These are phyloP conservation scores for Vishniacozyma victoriae DNA, from an alignment of 768 basidiomycete genomes.

Conservation along the genomic window DNA sequence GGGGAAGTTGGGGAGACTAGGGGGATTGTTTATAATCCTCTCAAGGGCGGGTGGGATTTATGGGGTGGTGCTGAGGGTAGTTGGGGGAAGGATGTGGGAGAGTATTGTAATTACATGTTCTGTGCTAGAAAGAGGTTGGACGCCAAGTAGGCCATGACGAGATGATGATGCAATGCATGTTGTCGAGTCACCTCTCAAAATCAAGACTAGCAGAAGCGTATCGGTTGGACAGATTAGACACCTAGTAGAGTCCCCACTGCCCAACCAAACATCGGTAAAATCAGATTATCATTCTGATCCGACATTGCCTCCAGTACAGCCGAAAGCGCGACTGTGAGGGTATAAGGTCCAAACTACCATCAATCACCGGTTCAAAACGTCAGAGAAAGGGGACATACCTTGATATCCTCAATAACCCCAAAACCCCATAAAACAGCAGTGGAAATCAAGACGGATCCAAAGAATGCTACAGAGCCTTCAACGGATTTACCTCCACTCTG, in stretches of 20 bases:
- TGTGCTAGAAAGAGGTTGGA: slow-evolving; percentile 38
- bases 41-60: slow-evolving; percentile 42
- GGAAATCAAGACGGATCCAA: slow-evolving; percentile 60
- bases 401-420: slow-evolving; percentile 68
- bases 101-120: slow-evolving; percentile 47
- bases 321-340: slow-evolving; percentile 58
- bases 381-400: slow-evolving; percentile 56
- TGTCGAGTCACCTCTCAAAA: no score
- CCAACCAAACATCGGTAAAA: slow-evolving; percentile 94
- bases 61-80: slow-evolving; percentile 40
- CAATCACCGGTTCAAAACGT: neutral
- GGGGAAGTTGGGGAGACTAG: slow-evolving; percentile 39
- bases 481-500: slow-evolving; percentile 77
- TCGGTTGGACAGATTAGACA: no score
- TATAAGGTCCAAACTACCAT: slow-evolving; percentile 53
- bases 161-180: no score
- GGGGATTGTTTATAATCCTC: slow-evolving; percentile 47
- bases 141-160: no score
- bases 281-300: slow-evolving; percentile 95
- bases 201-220: no score
- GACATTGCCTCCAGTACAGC: slow-evolving; percentile 82
- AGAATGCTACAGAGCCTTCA: slow-evolving; percentile 83
- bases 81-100: slow-evolving; percentile 34
- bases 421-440: slow-evolving; percentile 66
- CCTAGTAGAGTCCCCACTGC: slow-evolving; percentile 66